Percentiles rank a stretch among this genome's conserved stretches.
Evolutionary conservation across 306 rosid genomes (phyloP).

Genomic region (Glycine latifolia): DNA sequence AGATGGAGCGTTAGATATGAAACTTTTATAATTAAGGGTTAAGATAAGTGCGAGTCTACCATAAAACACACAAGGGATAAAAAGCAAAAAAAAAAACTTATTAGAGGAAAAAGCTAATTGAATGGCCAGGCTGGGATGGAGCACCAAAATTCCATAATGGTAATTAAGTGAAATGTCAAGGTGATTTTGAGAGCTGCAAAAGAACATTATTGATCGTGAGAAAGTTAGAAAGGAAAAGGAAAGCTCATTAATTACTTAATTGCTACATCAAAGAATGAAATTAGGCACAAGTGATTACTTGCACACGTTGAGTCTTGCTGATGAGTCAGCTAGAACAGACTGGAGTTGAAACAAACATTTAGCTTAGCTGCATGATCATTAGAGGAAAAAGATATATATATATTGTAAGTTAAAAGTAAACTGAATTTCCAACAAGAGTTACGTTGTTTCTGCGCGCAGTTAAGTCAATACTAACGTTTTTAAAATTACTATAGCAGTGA

Average conservation of each 20-base stretch:
- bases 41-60: too few species aligned
- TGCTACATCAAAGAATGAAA: slow-evolving; percentile 27
- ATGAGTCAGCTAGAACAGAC: not conserved
- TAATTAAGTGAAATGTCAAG: too few species aligned
- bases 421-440: too few species aligned
- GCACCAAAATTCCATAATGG: too few species aligned
- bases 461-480: not conserved
- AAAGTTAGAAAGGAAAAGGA: slow-evolving; percentile 24
- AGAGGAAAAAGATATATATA: not conserved
- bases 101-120: not conserved
- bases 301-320: slow-evolving; percentile 9
- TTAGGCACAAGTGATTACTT: not conserved
- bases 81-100: too few species aligned
- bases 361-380: not conserved
- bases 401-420: too few species aligned
- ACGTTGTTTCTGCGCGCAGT: not conserved
- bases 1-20: too few species aligned
- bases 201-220: not conserved
- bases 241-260: not conserved
- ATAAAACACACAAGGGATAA: too few species aligned
- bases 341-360: not conserved
- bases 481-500: too few species aligned
- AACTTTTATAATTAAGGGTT: too few species aligned
- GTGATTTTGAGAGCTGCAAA: not conserved
- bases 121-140: not conserved